Base-by-base conservation (phyloP, 2,329 filamentous ascomycete genomes). In the Colletotrichum sp. region DNA sequence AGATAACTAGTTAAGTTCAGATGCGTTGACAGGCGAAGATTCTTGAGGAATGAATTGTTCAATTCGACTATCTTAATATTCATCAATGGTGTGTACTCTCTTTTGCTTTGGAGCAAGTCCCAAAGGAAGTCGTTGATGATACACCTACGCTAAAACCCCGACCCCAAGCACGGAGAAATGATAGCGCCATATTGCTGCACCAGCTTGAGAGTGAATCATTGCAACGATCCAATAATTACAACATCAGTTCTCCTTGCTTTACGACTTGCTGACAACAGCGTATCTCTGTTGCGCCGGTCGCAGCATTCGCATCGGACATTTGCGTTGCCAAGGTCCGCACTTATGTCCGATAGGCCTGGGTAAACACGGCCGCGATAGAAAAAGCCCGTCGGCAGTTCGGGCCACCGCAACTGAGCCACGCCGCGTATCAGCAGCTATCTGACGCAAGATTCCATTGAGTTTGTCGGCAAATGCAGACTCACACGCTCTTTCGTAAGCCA, bases 21-120 rank as follows among this genome's bases (percentile, higher is more conserved):
- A 22, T n/a, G 18, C 18, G 12, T 48, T 48, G 18, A 48, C 3
- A 12, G 39, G 9, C 6, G 18, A 48, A 13, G 1, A 12, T 48
- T 10, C 0, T 48, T 3, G 18, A 48, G 9, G 0, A 12, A 48
- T 9, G 12, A 4, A n/a, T 12, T 22, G 18, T 2, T 18, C 4
- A 2, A 48, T 48, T 48, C 9, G 18, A n/a, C 39, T 12, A 48
- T 12, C 18, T 22, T 0, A 3, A 22, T 48, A 48, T 48, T 48
- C 22, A 22, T 48, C 9, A 10, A 48, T 1, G 10, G 3, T 48
- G 8, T 43, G 39, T 22, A 7, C 18, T 22, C 6, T 22, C 6
- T 48, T 48, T 9, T 48, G 18, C 39, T 4, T 6, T 48, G 10
- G 39, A 48, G 39, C 39, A 22, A 48, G 2, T 48, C 9, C 18